These are phyloP conservation scores for Lagerstroemia speciosa DNA, from an alignment of 345 rosid genomes.

Conservation along the genomic window DNA sequence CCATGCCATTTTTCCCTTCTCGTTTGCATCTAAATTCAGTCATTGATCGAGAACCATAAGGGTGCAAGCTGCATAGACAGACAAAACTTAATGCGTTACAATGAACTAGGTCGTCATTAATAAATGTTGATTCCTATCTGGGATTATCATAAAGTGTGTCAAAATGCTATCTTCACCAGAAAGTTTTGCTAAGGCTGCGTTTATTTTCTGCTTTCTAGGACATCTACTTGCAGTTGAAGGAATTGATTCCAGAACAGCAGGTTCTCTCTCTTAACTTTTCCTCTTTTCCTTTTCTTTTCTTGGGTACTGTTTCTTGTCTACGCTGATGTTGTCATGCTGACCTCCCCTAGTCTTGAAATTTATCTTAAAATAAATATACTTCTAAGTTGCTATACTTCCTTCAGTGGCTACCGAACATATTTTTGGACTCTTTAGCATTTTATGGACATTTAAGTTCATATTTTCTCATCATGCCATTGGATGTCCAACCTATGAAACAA, in stretches of 20 bases:
- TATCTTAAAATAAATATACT: not conserved
- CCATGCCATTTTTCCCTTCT: no score
- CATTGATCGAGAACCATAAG: not conserved
- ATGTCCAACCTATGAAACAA: no score
- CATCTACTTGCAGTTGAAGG: conserved; percentile 80
- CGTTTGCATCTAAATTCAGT: not conserved
- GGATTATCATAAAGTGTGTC: not conserved
- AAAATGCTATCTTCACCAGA: not conserved
- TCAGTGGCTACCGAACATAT: not conserved
- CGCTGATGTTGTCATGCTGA: not conserved
- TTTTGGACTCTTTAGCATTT: not conserved
- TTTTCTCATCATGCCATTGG: not conserved
- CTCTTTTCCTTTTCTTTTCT: not conserved
- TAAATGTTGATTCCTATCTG: not conserved
- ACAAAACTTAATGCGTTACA: not conserved
- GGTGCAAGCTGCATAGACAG: not conserved
- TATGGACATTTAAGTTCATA: not conserved
- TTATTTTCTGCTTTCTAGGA: conserved; percentile 45
- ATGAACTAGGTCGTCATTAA: not conserved
- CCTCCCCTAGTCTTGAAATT: no score
- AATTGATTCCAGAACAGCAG: conserved; percentile 94
- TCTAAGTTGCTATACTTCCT: no score
- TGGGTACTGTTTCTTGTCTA: not conserved
- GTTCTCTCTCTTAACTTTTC: conserved; percentile 21
- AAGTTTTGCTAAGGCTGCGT: not conserved